phyloP scores from a whole-genome alignment of 176 grass and related monocot species.

The Ensete glaucum region DNA sequence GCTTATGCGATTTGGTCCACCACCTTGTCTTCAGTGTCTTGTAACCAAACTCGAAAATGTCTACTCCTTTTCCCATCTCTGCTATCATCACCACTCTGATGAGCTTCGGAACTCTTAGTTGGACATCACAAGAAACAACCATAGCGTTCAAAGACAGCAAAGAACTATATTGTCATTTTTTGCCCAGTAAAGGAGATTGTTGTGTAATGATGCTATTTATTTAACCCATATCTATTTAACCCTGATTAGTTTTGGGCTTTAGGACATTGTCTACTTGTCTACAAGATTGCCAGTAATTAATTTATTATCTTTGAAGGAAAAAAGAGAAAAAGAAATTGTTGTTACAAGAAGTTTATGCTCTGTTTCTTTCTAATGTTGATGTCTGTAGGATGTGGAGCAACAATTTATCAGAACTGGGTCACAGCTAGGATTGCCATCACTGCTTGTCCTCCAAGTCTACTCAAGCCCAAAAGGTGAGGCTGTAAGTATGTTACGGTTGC shows the following conservation, averaged over 20 bases:
- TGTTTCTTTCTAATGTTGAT: too few species aligned
- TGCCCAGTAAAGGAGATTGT: neutral
- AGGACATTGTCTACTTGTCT: neutral
- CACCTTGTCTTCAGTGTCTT: conserved; percentile 34
- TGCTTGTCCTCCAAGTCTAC: too few species aligned
- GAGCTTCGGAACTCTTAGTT: conserved; percentile 49
- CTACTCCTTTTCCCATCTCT: conserved; percentile 31
- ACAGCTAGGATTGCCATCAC: too few species aligned
- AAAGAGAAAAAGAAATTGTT: neutral
- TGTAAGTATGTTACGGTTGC: too few species aligned
- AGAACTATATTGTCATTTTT: neutral
- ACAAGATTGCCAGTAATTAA: neutral
- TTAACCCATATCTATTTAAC: too few species aligned
- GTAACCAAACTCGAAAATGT: conserved; percentile 66
- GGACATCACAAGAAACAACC: conserved; percentile 57
- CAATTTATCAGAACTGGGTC: too few species aligned
- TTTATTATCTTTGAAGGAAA: neutral
- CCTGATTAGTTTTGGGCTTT: neutral
- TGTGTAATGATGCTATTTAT: too few species aligned
- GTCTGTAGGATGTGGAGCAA: too few species aligned
- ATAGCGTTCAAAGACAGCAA: conserved; percentile 14
- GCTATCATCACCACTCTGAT: conserved; percentile 47
- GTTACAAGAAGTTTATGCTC: too few species aligned
- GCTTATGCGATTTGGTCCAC: conserved; percentile 48
- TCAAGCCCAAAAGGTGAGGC: too few species aligned